Conservation (phyloP, 202 grass and related monocot species). For the Setaria italica region DNA sequence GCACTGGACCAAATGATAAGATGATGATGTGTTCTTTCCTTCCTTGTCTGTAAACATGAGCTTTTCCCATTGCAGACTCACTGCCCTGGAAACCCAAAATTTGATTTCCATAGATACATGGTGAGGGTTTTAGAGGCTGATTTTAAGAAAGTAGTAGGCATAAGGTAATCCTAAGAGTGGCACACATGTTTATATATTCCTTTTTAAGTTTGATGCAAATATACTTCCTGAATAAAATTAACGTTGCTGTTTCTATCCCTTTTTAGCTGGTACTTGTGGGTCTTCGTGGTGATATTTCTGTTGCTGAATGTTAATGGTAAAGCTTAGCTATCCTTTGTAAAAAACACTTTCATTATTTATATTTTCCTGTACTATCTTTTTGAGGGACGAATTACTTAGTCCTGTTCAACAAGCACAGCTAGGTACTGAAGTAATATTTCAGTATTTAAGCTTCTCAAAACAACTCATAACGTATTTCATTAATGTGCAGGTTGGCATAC, state of each 20-base stretch:
- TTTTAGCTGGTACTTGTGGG: constrained; percentile 85
- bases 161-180: constrained; percentile 62
- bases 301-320: constrained; percentile 87
- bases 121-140: constrained; percentile 76
- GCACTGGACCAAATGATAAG: constrained; percentile 16
- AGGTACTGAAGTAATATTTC: background rate
- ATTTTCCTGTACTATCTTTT: background rate
- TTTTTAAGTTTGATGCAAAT: constrained; percentile 10
- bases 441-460: constrained; percentile 20
- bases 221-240: background rate
- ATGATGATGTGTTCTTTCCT: background rate
- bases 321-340: constrained; percentile 5
- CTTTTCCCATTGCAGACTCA: constrained; percentile 59
- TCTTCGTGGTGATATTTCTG: constrained; percentile 78
- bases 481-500: constrained; percentile 79
- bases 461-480: constrained; percentile 32
- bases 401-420: constrained; percentile 8
- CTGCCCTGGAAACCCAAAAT: constrained; percentile 64
- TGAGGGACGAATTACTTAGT: background rate
- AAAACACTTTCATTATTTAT: constrained; percentile 6
- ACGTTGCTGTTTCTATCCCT: background rate
- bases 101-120: constrained; percentile 89
- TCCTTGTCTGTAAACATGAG: constrained; percentile 13
- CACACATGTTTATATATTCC: constrained; percentile 18
- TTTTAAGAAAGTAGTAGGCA: constrained; percentile 86